Percentiles rank a stretch among this genome's conserved stretches.
Conservation (phyloP, 148 eudicot genomes). For the Rhododendron kiyosumense region DNA sequence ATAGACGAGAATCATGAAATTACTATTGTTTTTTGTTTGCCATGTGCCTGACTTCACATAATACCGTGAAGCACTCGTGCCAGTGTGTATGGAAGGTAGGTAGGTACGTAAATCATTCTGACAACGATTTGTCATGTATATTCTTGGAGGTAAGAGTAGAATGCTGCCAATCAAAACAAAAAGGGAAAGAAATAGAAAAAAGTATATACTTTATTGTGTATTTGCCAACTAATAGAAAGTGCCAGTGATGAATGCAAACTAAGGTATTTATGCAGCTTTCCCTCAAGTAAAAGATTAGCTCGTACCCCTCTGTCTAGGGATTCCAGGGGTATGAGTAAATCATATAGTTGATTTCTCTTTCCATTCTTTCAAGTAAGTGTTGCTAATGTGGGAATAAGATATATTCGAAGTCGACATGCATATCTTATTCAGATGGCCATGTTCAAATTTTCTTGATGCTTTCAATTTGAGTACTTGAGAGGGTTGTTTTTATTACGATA, state of each 20-base stretch:
- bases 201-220: background rate
- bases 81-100: background rate
- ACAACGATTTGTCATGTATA: background rate
- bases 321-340: background rate
- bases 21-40: background rate
- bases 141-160: background rate
- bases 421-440: background rate
- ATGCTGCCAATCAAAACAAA: background rate
- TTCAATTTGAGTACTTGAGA: background rate
- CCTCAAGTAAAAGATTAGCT: background rate
- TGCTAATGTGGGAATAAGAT: background rate
- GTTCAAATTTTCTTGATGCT: background rate
- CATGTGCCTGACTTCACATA: background rate
- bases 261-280: background rate
- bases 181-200: background rate
- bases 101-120: background rate
- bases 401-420: background rate
- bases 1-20: background rate
- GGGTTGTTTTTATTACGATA: background rate
- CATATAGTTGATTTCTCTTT: background rate
- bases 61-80: background rate
- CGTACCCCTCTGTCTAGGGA: background rate
- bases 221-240: background rate
- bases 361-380: background rate
- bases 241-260: background rate